Base-by-base conservation (phyloP, 2,329 filamentous ascomycete genomes). In the Kalmusia sp. region DNA sequence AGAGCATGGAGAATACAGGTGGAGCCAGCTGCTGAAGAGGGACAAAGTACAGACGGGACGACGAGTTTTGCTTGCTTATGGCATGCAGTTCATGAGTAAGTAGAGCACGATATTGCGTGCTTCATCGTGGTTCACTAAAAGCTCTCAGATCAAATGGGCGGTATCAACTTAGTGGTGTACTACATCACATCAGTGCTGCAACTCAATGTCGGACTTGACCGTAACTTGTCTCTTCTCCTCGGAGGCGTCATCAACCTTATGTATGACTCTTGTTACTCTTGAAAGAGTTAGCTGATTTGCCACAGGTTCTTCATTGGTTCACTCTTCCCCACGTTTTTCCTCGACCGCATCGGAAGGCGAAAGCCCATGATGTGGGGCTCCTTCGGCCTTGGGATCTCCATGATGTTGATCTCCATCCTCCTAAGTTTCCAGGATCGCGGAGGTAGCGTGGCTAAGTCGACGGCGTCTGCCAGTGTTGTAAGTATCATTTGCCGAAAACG, bases 181-280 rank as follows among this genome's bases (percentile, higher is more conserved):
- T 79, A 72, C 54, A 73, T 82, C 4, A 78, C 76, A 0, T 67
- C 70, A 9, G 79, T 80, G 0, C 70, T 82, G 6, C 65, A 79
- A 45, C 46, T 71, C 4, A 82, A 82, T 48, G 79, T 83, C 33
- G 77, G 77, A 2, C 69, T 82, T 2, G 62, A 65, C 2, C 68
- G 70, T 2, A 78, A 80, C 40, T 68, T 80, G 4, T 74, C 78
- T 6, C 67, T 80, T 4, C 69, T 82, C 4, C 72, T 83, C 3
- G 80, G 78, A 25, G 80, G 80, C 15, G 77, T 77, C 11, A 62
- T 69, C 49, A 67, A 68, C 27, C 57, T 65, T 22, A 69, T 70
- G 61, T 39, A 46, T 14, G 15, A n/a, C 35, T 7, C 11, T 21
- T 3, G 15, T 27, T n/a, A 41, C 38, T 25, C n/a, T 12, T 6